Evolutionary conservation across 1,284 basidiomycete genomes (phyloP).

Genomic region (Cutaneotrichosporon mucoides): DNA sequence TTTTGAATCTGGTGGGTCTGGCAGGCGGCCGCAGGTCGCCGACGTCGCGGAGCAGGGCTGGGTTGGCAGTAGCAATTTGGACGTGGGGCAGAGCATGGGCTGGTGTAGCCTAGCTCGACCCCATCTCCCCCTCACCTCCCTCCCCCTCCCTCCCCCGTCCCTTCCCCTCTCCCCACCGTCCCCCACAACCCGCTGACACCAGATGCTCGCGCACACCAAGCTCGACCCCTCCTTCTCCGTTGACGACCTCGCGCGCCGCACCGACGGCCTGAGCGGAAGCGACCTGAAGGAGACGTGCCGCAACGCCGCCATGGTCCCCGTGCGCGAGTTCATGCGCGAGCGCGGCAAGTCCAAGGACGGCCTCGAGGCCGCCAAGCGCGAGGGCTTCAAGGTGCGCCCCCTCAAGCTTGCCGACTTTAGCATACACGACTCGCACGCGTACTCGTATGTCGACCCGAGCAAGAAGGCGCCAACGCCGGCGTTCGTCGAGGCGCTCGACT

Average conservation of each 20-base stretch:
- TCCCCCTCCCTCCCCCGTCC: too few species aligned
- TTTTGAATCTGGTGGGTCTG: constrained; percentile 69
- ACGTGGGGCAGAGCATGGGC: too few species aligned
- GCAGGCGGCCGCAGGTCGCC: too few species aligned
- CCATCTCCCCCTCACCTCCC: too few species aligned
- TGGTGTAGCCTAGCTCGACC: too few species aligned
- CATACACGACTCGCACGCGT: constrained; percentile 54
- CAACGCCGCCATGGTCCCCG: constrained; percentile 84
- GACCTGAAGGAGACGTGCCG: constrained; percentile 94
- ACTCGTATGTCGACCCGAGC: constrained; percentile 35
- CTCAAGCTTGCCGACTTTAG: constrained; percentile 68
- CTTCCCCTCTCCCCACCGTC: too few species aligned
- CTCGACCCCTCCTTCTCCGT: constrained; percentile 66
- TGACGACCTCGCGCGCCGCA: constrained; percentile 62
- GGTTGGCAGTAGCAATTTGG: too few species aligned
- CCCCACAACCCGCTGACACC: too few species aligned
- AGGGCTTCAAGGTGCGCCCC: constrained; percentile 73
- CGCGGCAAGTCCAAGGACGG: constrained; percentile 50
- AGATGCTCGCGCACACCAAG: constrained; percentile 80
- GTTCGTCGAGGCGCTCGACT: constrained; percentile 36
- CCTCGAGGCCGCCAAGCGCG: constrained; percentile 44
- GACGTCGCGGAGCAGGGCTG: too few species aligned
- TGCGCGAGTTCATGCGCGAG: constrained; percentile 75
- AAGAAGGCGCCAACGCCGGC: constrained; percentile 26
- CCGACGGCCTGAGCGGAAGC: constrained; percentile 80